Base-by-base conservation (phyloP, 805 yeast genomes). In the Cyberlindnera xishuangbannaensis region DNA sequence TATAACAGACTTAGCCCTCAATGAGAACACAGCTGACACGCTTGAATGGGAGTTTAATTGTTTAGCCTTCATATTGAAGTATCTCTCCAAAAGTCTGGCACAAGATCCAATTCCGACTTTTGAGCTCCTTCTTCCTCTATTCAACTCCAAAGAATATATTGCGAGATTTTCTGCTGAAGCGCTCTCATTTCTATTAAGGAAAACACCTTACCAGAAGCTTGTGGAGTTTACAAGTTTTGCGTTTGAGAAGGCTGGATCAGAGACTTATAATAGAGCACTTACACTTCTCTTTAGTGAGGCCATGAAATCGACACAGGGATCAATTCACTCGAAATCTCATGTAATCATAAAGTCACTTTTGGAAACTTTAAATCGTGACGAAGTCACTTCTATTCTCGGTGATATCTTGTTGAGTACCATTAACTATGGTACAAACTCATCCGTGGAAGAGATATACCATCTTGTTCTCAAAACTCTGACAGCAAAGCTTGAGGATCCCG, bases 161-260 rank as follows among this genome's bases (percentile, higher is more conserved):
- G 68, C 84, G 1, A 69, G 94, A 41, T 92, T 90, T 49, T 78
- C 95, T 15, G 87, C 96, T 0, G 97, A 90, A 56, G 92, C 96
- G 0, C 56, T 90, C 28, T 83, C 97, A 0, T 92, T 83, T 48
- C 62, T 90, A 36, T 63, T 90, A 8, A 74, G 92, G 51, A 84
- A 84, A 55, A 67, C 83, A 41, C 65, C 67, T 16, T 53, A 64
- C 0, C 66, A 66, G 1, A 59, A 70, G 6, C 58, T 87, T 30
- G 47, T 53, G 1, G 36, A 44, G 0, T 70, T 83, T 28, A 61
- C 83, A 7, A 48, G 59, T 3, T 64, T 53, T 40, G 53, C 71
- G 3, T 63, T 73, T 30, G 45, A 55, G 19, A 64, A 62, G 25
- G 33, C 61, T 4, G 58, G 62, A 2, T 61, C 62, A 2, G 64